Base-by-base conservation (phyloP, 2,329 filamentous ascomycete genomes). In the Calycina marina region DNA sequence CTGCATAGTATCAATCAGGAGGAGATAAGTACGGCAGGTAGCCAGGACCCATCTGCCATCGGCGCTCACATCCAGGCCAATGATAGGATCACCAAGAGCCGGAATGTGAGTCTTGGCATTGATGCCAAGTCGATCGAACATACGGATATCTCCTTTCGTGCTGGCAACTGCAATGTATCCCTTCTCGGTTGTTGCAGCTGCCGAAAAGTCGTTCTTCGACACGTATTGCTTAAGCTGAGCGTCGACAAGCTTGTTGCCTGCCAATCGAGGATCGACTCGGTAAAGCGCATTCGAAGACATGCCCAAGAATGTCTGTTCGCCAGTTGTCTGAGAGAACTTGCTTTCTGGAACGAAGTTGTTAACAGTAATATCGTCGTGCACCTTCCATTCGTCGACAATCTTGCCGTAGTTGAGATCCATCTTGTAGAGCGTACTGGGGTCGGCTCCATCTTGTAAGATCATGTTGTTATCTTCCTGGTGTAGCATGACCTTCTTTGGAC, bases 321-420 rank as follows among this genome's bases (percentile, higher is more conserved):
- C 75, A 1, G 85, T 94, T 79, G 93, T 93, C 61, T 98, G 90
- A 1, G 90, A 77, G 50, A 94, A 98, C 71, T 98, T 98, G 69
- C 78, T 93, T 56, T 94, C 86, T 0, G 90, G 90, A 0, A 83
- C 83, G 56, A 96, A 96, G 6, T 77, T 90, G 34, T 82, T 75
- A 39, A 96, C 82, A 0, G 83, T 78, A 34, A 98, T 94, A 52
- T 96, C 83, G 40, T 98, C 88, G 51, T 98, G 88, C 10, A 98
- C 71, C 47, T 93, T 93, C 90, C 90, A 98, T 57, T 98, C 90
- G 50, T 98, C 90, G 2, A 96, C 85, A 20, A 98, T 82, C 60
- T 94, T 96, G 44, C 90, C 90, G 46, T 92, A 92, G 56, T 98
- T 88, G 27, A 98, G 67, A 58, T 98, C 90, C 90, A 98, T 96